phyloP scores from a whole-genome alignment of 148 eudicot genomes.

The Gaultheria prostrata region DNA sequence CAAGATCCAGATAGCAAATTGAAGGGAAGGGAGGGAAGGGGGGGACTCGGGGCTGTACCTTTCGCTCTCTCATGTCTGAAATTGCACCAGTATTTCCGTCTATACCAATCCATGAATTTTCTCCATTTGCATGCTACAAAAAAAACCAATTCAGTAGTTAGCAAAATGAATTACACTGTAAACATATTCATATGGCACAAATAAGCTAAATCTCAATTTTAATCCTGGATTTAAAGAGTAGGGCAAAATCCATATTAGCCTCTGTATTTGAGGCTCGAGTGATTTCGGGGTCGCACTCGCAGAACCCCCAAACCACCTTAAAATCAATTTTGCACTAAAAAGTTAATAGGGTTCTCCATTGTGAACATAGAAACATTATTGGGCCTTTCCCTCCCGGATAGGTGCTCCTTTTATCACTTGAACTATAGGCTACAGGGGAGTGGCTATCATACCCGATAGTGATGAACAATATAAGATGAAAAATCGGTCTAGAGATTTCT shows the following conservation, averaged over 20 bases:
- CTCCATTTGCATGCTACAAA: slow-evolving; percentile 85
- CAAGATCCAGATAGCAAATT: not conserved
- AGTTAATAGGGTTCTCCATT: not conserved
- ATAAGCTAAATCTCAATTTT: not conserved
- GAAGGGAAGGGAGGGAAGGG: not conserved
- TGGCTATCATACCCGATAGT: not conserved
- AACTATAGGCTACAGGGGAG: not conserved
- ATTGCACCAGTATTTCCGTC: slow-evolving; percentile 92
- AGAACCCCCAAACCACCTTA: not conserved
- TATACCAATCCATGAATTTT: slow-evolving; percentile 94
- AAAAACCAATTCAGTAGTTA: not conserved
- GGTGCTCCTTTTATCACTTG: not conserved
- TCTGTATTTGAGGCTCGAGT: not conserved
- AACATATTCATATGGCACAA: not conserved
- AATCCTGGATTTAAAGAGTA: not conserved
- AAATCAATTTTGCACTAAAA: not conserved
- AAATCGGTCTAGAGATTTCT: not conserved
- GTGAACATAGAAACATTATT: not conserved
- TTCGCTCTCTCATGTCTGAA: slow-evolving; percentile 78
- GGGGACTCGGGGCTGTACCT: slow-evolving; percentile 35
- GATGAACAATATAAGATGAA: not conserved
- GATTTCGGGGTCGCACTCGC: not conserved
- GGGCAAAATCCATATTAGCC: not conserved
- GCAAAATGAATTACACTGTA: not conserved
- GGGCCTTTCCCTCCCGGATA: not conserved